Base-by-base conservation (phyloP, 257 asterid species). In the Nicotiana otophora region DNA sequence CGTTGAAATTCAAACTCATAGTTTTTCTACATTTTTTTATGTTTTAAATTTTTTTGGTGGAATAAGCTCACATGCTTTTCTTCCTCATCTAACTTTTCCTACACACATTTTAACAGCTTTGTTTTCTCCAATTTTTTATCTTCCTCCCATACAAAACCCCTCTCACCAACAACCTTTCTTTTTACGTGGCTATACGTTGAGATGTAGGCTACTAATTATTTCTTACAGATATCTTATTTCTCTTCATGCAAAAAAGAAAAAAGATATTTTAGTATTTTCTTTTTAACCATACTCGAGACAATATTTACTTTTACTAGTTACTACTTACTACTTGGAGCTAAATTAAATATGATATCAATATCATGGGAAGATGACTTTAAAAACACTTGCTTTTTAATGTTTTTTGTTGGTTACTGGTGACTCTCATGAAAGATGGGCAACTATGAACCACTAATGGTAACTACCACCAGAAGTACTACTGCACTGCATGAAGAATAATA, bases 371-470 rank as follows among this genome's bases (percentile, higher is more conserved):
- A 72, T n/a, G 7, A 61, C 14, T n/a, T 46, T 20, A 70, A 72
- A 70, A 72, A 2, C 14, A 74, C 5, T 20, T 20, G 36, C 36
- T 72, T 72, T 72, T 23, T 20, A 48, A 48, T 23, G 14, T 48
- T 74, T 74, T 48, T 74, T 48, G 26, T 74, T 26, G 63, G 39
- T 74, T 74, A 48, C 46, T 72, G 28, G 61, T 1, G 26, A 70
- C 78, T 11, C n/a, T 15, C 62, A 51, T 23, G 9, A 51, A 16
- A 48, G 46, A 14, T 48, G 63, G 80, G 46, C 10, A 74, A 74
- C 80, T 74, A 48, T 51, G 80, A 74, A 34, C 80, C 80, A 51
- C 80, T 74, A 74, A 74, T 51, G 80, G 42, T 62, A 74, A 51
- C 80, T 74, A 74, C 80, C 80, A 48, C 60, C 7, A 57, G 23